Percentiles rank a stretch among this genome's conserved stretches.
These are phyloP conservation scores for Starmerella apicola DNA, from an alignment of 805 yeast species.

Conservation along the genomic window DNA sequence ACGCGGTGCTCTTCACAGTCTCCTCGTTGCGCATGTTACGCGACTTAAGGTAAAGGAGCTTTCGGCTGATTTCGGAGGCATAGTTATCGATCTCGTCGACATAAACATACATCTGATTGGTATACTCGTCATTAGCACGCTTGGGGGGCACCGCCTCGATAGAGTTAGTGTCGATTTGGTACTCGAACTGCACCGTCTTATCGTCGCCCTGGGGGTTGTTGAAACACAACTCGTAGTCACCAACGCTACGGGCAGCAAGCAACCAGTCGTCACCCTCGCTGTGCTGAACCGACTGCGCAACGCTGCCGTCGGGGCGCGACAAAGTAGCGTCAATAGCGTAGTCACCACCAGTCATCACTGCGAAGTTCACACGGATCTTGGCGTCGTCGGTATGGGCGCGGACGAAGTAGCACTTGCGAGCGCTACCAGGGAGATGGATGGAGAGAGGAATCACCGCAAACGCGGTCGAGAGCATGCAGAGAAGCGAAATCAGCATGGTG, in stretches of 20 bases:
- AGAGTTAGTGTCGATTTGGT: conserved; percentile 32
- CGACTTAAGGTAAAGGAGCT: conserved; percentile 68
- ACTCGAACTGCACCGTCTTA: conserved; percentile 74
- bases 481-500: conserved; percentile 2
- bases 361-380: conserved; percentile 63
- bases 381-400: conserved; percentile 49
- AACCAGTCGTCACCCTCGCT: conserved; percentile 72
- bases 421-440: conserved; percentile 63
- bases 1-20: conserved; percentile 68
- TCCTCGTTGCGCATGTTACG: conserved; percentile 87
- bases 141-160: conserved; percentile 53
- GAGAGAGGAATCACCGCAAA: conserved; percentile 45
- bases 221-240: conserved; percentile 85
- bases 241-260: conserved; percentile 49
- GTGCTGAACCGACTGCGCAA: conserved; percentile 42
- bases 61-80: conserved; percentile 24
- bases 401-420: conserved; percentile 56
- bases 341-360: conserved; percentile 70
- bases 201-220: conserved; percentile 71
- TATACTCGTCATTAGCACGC: conserved; percentile 21
- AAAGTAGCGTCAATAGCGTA: conserved; percentile 63
- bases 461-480: conserved; percentile 11
- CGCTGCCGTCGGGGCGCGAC: conserved; percentile 43
- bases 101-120: conserved; percentile 25
- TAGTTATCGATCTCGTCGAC: conserved; percentile 23